A percentile compares a stretch with the other conserved stretches of the same genome.
phyloP scores from a whole-genome alignment of 148 eudicot genomes.

The Mesembryanthemum crystallinum region DNA sequence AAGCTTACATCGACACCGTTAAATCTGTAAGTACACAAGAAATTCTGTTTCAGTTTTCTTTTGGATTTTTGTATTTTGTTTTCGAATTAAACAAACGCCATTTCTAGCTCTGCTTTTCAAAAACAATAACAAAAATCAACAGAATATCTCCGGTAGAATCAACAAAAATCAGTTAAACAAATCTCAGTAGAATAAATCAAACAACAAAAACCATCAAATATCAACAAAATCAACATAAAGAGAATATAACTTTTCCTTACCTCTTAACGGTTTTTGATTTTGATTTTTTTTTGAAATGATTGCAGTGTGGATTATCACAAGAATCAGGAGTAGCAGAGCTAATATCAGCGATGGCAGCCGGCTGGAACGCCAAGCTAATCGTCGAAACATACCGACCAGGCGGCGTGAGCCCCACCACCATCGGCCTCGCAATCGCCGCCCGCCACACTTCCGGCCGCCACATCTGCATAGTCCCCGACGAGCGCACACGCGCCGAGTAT shows the following conservation, averaged over 20 bases:
- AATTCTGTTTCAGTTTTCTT: no score
- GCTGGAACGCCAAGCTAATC: constrained; percentile 74
- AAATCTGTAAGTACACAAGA: constrained; percentile 59
- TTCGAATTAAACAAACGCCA: background rate
- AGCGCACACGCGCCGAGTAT: constrained; percentile 47
- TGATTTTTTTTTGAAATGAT: background rate
- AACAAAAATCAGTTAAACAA: no score
- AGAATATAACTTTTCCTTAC: background rate
- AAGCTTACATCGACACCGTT: constrained; percentile 80
- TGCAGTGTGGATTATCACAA: constrained; percentile 50
- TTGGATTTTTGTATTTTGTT: background rate
- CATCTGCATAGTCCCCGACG: constrained; percentile 75
- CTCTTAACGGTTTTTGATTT: background rate
- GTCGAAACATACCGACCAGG: constrained; percentile 71
- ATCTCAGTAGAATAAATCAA: no score
- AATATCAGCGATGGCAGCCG: constrained; percentile 94
- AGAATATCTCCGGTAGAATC: no score
- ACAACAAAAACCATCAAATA: no score
- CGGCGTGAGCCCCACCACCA: constrained; percentile 45
- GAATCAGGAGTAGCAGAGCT: constrained; percentile 86
- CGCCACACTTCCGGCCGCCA: constrained; percentile 63
- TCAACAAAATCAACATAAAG: no score
- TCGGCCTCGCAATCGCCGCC: constrained; percentile 68
- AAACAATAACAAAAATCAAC: no score
- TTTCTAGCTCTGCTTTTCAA: background rate